Evolutionary conservation across 176 grass and related monocot genomes (phyloP).

Genomic region (Elaeis guineensis): DNA sequence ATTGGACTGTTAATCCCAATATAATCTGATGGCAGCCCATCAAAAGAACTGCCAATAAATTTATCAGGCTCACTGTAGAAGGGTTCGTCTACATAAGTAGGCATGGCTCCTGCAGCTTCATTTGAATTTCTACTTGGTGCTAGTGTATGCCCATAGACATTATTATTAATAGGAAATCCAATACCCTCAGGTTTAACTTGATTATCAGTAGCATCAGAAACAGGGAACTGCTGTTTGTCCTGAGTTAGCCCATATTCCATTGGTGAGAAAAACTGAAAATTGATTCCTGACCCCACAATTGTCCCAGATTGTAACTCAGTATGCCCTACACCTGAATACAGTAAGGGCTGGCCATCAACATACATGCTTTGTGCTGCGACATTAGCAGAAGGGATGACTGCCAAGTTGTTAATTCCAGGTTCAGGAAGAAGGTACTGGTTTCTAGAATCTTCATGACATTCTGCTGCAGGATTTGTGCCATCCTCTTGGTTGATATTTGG

Average conservation of each 20-base stretch:
- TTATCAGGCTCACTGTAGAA: conserved; percentile 75
- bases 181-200: conserved; percentile 33
- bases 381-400: conserved; percentile 20
- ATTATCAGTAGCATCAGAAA: conserved; percentile 33
- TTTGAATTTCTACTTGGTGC: conserved; percentile 35
- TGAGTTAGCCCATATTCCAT: conserved; percentile 23
- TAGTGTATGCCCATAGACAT: conserved; percentile 37
- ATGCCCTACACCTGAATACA: conserved; percentile 32
- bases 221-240: conserved; percentile 33
- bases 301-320: conserved; percentile 29
- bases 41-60: conserved; percentile 78
- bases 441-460: conserved; percentile 29
- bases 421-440: conserved; percentile 29
- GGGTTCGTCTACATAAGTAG: conserved; percentile 49
- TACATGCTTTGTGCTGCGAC: conserved; percentile 43
- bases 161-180: conserved; percentile 45
- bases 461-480: conserved; percentile 20
- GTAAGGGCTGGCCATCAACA: conserved; percentile 24
- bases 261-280: conserved; percentile 35
- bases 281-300: conserved; percentile 20
- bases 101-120: conserved; percentile 46
- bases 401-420: conserved; percentile 25
- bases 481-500: conserved; percentile 26
- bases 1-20: conserved; percentile 78
- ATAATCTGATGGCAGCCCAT: conserved; percentile 68